A percentile compares a stretch with the other conserved stretches of the same genome.
Conservation (phyloP, 164 flowering plant species). For the Piper longum region DNA sequence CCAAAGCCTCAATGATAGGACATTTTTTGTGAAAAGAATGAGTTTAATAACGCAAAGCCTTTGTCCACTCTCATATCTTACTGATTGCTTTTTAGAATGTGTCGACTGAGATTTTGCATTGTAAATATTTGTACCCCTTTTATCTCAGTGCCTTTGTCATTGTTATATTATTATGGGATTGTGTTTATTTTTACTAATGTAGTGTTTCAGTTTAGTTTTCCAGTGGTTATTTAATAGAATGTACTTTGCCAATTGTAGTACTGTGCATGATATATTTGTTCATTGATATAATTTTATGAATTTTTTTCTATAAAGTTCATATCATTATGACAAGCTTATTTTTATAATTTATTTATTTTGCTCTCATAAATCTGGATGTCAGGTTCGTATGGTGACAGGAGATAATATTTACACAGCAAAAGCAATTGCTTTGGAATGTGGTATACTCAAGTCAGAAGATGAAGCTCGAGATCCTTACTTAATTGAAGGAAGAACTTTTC, state of each 20-base stretch:
- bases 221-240: too few relatives aligned
- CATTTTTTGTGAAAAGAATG: too few relatives aligned
- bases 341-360: not conserved
- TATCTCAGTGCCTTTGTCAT: not conserved
- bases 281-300: too few relatives aligned
- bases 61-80: too few relatives aligned
- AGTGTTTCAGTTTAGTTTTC: too few relatives aligned
- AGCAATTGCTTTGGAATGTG: constrained; percentile 96
- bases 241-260: too few relatives aligned
- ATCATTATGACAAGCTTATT: too few relatives aligned
- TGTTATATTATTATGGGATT: not conserved
- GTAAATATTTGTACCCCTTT: not conserved
- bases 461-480: constrained; percentile 54
- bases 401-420: constrained; percentile 85
- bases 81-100: not conserved
- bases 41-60: too few relatives aligned
- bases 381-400: constrained; percentile 98
- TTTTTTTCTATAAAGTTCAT: too few relatives aligned
- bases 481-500: constrained; percentile 72
- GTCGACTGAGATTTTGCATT: not conserved
- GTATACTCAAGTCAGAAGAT: constrained; percentile 46
- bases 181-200: too few relatives aligned
- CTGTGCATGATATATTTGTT: too few relatives aligned
- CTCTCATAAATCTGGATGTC: not conserved
- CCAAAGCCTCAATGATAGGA: too few relatives aligned